Evolutionary conservation across 2,329 filamentous ascomycete genomes (phyloP), one percentile per base, ranked within the genome.

Genomic region (Diaporthe sp.): DNA sequence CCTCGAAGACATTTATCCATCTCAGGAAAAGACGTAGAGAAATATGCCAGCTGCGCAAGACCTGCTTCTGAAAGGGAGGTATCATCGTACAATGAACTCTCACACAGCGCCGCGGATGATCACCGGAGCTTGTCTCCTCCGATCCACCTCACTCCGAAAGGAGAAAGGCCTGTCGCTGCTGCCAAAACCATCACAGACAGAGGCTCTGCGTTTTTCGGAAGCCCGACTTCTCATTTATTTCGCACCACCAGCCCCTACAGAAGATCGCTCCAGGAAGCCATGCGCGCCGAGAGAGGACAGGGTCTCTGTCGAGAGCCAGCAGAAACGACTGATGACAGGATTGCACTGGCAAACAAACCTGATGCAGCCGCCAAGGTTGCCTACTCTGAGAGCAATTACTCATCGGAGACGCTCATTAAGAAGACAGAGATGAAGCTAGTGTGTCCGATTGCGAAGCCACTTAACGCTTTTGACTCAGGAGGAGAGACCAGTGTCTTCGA

Each of bases 161-260:
- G 73, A 10, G 57, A 13, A 67, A 34, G 47, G 9, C 9, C 28
- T 10, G 47, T 31, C 12, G 44, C 34, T 60, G 20, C 71, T 60
- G 20, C 71, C 31, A 73, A 51, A 37, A 39, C 73, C 49, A 67
- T 75, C 12, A 60, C 49, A 17, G 73, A 87, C 68, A 83, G 86
- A 31, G 86, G 84, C 75, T 88, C 88, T 1, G 86, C 85, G 0
- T 89, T 90, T 78, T 90, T 90, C 78, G 88, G 86, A 1, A 91
- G 89, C 60, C 87, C 88, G 2, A 82, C 85, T 1, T 86, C 85
- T 22, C 87, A 89, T 76, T 81, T 90, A 0, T 90, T 91, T 76
- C 85, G 89, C 39, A 88, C 88, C 0, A 83, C 86, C 37, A 92
- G 90, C 72, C 89, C 90, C 0, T 92, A 89, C 78, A 87, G 90